phyloP scores from a whole-genome alignment of 805 yeast species.

The Wickerhamiella bombiphila region DNA sequence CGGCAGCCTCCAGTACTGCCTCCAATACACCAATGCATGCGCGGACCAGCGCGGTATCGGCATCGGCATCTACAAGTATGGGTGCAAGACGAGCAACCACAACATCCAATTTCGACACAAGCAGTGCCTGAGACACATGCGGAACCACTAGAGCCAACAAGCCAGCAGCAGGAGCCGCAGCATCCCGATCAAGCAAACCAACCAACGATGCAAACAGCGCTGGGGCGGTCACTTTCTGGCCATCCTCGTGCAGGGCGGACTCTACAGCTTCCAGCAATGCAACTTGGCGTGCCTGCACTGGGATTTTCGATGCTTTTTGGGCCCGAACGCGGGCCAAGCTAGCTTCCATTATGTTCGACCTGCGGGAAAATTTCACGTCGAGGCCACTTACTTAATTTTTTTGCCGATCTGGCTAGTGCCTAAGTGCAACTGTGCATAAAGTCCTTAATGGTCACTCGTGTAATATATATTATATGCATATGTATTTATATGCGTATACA shows the following conservation, averaged over 20 bases:
- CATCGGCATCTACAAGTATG: constrained; percentile 48
- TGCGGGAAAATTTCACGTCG: too few species aligned
- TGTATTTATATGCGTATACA: too few species aligned
- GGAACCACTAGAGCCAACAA: constrained; percentile 70
- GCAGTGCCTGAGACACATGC: constrained; percentile 49
- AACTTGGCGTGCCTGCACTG: constrained; percentile 34
- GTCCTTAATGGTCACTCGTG: too few species aligned
- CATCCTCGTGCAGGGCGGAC: constrained; percentile 60
- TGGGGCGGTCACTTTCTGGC: constrained; percentile 46
- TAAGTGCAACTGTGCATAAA: too few species aligned
- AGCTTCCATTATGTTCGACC: too few species aligned
- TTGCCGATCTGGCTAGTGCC: too few species aligned
- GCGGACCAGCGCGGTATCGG: constrained; percentile 68
- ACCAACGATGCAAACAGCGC: constrained; percentile 78
- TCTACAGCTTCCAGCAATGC: constrained; percentile 78
- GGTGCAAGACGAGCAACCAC: constrained; percentile 72
- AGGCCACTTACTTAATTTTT: too few species aligned
- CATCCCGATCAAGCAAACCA: constrained; percentile 61
- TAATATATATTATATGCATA: too few species aligned
- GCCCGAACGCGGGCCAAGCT: constrained; percentile 1
- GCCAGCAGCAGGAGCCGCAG: constrained; percentile 68
- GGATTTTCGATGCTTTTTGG: constrained; percentile 12
- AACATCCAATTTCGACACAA: constrained; percentile 61
- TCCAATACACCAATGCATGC: constrained; percentile 81
- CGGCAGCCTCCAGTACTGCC: constrained; percentile 64